Evolutionary conservation across 2,329 filamentous ascomycete genomes (phyloP).

Genomic region (Alternaria gansuensis): DNA sequence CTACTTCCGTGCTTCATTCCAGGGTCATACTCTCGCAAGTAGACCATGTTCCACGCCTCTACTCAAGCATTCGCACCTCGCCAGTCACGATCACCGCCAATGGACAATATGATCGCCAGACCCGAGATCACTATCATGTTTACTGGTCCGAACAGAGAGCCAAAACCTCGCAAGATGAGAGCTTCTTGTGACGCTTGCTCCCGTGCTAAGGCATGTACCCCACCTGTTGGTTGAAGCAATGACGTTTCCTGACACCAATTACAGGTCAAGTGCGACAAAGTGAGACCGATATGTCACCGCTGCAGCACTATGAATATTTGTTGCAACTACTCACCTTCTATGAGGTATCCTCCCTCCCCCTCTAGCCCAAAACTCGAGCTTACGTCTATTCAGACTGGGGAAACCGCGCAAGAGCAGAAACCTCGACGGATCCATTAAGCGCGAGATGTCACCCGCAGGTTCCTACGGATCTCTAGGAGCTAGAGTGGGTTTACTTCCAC

Average conservation of each 20-base stretch:
- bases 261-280: slow-evolving; percentile 51
- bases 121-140: slow-evolving; percentile 34
- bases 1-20: slow-evolving; percentile 24
- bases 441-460: slow-evolving; percentile 47
- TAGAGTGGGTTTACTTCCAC: slow-evolving; percentile 45
- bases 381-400: slow-evolving; percentile 39
- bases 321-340: slow-evolving; percentile 53
- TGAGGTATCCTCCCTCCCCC: slow-evolving; percentile 45
- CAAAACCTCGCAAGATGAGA: slow-evolving; percentile 50
- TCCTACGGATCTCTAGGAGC: slow-evolving; percentile 43
- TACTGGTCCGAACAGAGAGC: slow-evolving; percentile 34
- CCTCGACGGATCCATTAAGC: slow-evolving; percentile 47
- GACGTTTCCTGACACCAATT: slow-evolving; percentile 13
- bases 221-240: neutral
- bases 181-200: slow-evolving; percentile 53
- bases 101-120: slow-evolving; percentile 36
- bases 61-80: slow-evolving; percentile 38
- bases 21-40: slow-evolving; percentile 22
- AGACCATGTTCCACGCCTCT: slow-evolving; percentile 45
- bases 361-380: slow-evolving; percentile 18
- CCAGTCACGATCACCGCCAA: slow-evolving; percentile 36
- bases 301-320: slow-evolving; percentile 52
- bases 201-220: slow-evolving; percentile 42
- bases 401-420: slow-evolving; percentile 52
- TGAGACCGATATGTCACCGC: slow-evolving; percentile 49